Evolutionary conservation across 306 rosid species (phyloP).

Genomic region (Cajanus cajan): DNA sequence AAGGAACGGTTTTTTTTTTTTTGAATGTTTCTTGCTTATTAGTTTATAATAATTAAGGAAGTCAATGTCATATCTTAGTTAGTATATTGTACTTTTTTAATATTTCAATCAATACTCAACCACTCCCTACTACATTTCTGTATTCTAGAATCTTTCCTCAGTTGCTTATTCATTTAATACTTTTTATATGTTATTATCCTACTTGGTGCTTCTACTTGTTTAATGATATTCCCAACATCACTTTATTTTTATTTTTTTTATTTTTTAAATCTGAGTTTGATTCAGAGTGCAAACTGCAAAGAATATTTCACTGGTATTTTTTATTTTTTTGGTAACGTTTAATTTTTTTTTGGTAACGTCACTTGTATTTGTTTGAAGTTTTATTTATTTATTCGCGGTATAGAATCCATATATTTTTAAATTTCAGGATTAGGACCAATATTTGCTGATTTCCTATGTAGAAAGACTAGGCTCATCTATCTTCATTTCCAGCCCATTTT

Average conservation of each 20-base stretch:
- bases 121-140: background rate
- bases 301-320: background rate
- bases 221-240: background rate
- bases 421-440: background rate
- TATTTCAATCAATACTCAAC: background rate
- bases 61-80: background rate
- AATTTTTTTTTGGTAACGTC: no score
- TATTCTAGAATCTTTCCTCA: background rate
- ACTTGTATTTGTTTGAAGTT: background rate
- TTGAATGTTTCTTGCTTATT: background rate
- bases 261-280: background rate
- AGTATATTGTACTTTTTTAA: no score
- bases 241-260: background rate
- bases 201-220: background rate
- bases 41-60: background rate
- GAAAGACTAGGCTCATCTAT: background rate
- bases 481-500: no score
- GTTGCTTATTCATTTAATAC: background rate
- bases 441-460: background rate
- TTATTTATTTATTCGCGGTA: background rate
- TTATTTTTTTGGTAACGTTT: no score
- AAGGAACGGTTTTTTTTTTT: background rate
- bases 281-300: background rate
- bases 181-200: background rate
- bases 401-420: background rate